Evolutionary conservation across 345 rosid genomes (phyloP).

Genomic region (Noccaea caerulescens): DNA sequence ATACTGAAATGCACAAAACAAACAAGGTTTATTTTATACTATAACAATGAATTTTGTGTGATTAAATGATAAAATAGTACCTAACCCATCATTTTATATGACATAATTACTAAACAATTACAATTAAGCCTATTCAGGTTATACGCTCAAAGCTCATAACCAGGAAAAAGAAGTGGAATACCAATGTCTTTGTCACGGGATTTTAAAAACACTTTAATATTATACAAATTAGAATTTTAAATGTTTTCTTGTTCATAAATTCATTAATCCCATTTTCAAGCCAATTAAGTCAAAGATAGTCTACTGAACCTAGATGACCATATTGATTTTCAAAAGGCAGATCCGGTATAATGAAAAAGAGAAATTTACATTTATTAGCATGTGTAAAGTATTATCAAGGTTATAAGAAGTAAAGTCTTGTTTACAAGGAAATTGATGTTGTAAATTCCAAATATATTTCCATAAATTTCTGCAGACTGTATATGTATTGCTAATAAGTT

Average conservation of each 20-base stretch:
- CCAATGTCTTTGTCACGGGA: constrained; percentile 32
- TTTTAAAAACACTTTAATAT: constrained; percentile 25
- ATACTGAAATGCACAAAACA: neutral
- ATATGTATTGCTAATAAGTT: neutral
- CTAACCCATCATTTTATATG: constrained; percentile 21
- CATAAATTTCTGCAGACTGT: neutral
- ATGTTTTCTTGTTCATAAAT: neutral
- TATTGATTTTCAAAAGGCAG: constrained; percentile 28
- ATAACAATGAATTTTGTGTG: neutral
- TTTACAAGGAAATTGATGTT: neutral
- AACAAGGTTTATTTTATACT: neutral
- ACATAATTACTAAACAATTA: neutral
- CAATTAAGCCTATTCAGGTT: constrained; percentile 27
- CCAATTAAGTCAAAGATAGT: constrained; percentile 44
- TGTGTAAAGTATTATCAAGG: neutral
- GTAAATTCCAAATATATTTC: neutral
- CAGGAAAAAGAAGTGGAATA: constrained; percentile 39
- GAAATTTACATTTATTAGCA: neutral
- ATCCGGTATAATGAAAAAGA: neutral
- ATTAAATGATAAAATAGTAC: constrained; percentile 22
- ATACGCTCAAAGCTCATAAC: constrained; percentile 45
- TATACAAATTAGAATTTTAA: neutral
- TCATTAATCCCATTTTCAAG: constrained; percentile 18
- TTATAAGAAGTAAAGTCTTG: neutral
- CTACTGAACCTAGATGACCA: constrained; percentile 42